These are phyloP conservation scores for Ogataea pignaliae DNA, from an alignment of 805 yeast genomes.

Conservation along the genomic window DNA sequence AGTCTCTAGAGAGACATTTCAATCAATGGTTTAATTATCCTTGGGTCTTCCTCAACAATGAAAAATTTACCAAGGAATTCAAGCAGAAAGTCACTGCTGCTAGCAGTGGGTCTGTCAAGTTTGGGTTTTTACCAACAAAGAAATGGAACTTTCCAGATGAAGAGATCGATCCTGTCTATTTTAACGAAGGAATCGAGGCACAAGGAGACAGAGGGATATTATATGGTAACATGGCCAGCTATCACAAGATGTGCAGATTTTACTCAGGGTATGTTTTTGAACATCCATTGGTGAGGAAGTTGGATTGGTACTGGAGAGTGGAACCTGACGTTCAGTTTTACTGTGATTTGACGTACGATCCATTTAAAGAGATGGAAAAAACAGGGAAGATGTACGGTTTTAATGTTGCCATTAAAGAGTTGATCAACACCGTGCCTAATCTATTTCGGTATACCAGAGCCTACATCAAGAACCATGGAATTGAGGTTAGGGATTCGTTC, in stretches of 20 bases:
- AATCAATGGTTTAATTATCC: constrained; percentile 94
- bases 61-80: constrained; percentile 64
- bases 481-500: constrained; percentile 66
- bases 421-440: constrained; percentile 77
- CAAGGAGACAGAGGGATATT: constrained; percentile 83
- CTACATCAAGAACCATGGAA: constrained; percentile 45
- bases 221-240: constrained; percentile 79
- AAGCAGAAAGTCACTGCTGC: constrained; percentile 43
- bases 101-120: constrained; percentile 61
- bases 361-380: constrained; percentile 74
- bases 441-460: constrained; percentile 69
- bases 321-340: constrained; percentile 90
- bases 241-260: constrained; percentile 95
- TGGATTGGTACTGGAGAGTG: constrained; percentile 95
- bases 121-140: constrained; percentile 56
- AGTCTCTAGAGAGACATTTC: constrained; percentile 78
- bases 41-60: constrained; percentile 85
- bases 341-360: constrained; percentile 91
- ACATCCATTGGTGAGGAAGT: constrained; percentile 65
- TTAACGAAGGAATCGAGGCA: constrained; percentile 54
- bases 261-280: constrained; percentile 79
- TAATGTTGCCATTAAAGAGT: constrained; percentile 72
- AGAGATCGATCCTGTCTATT: constrained; percentile 32
- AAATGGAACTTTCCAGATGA: constrained; percentile 70
- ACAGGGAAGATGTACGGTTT: constrained; percentile 77